Base-by-base conservation (phyloP, 345 rosid species). In the Anastatica hierochuntica region DNA sequence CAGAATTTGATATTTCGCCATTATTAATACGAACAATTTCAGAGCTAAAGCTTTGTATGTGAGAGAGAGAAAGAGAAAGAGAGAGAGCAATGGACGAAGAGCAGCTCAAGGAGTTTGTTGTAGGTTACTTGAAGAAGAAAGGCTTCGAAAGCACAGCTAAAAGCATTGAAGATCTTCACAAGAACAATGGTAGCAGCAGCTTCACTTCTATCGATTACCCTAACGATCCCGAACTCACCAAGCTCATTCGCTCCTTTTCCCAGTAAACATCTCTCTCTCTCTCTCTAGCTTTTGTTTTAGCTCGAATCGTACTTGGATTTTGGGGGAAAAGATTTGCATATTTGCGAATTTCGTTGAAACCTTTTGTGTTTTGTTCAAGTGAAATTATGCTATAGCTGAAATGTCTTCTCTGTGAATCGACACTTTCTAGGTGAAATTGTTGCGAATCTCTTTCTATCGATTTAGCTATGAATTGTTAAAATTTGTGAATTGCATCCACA, bases 71-170 rank as follows among this genome's bases (percentile, higher is more conserved):
- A 19, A 34, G 27, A 50, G 27, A 21, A n/a, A 26, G 10, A 39
- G 36, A 20, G 54, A 62, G 50, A 49, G 68, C 12, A 27, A 82
- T 85, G 95, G 88, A 82, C 46, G 76, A 73, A 56, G 72, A 75
- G 39, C 77, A 67, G 15, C 63, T 83, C 1, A 76, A 71, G 27
- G 77, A 68, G 35, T 77, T 83, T 27, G 95, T 88, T 6, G 70
- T 74, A 44, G 72, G 81, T 21, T 92, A 83, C 69, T 54, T 88
- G 87, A 85, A 79, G 81, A 94, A 83, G 88, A 94, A 72, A 50
- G 99, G 99, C 0, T 94, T 94, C 69, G 74, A 62, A 62, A 76
- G 77, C 75, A 67, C 84, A 76, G 33, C 56, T 13, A 69, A 63
- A 46, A 57, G 18, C 18, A 45, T 69, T 12, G 60, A 69, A 63